Evolutionary conservation across 495 filamentous ascomycete genomes (phyloP), one percentile per base, ranked within the genome.

Genomic region (Cenococcum geophilum): DNA sequence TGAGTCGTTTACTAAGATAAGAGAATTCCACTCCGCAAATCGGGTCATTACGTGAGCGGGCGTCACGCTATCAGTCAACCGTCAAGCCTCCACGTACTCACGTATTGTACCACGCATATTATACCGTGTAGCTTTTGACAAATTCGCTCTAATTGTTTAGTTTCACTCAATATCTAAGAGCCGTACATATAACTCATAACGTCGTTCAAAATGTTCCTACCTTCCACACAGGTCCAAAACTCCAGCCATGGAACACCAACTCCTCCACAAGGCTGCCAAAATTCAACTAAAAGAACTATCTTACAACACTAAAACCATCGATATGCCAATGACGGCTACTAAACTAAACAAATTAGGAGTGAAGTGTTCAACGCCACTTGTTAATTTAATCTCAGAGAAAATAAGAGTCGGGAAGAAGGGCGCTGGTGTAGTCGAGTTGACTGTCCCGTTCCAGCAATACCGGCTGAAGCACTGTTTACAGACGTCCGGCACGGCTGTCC

Each of bases 401-500:
- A 42, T 51, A 35, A 52, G 18, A 21, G 55, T 14, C 4, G 65
- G 61, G 32, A 40, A 50, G 34, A 61, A 64, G 14, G 58, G 58
- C 2, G 43, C 34, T 6, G 65, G 65, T 5, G 53, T 59, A 1
- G 59, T 40, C 20, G 58, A 58, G 10, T 84, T 79, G 2, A 78
- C 57, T 8, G 79, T 87, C 5, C 91, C 91, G 68, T 93, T 78
- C 91, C 92, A 97, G 80, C 93, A 97, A 74, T 95, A 96, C 27
- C 78, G 69, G 42, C 76, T 61, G 71, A 97, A 96, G 74, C 92
- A 97, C 45, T 77, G 65, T 27, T 70, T 77, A 72, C 92, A 97
- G 14, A 80, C 81, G 11, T 78, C 76, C 0, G 89, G 89, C 0
- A 89, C 79, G 0, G 71, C 57, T 6, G 82, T 85, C 1, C 77